These are phyloP conservation scores for Chalciporus sp. DNA, from an alignment of 1,284 basidiomycete genomes.

Conservation along the genomic window DNA sequence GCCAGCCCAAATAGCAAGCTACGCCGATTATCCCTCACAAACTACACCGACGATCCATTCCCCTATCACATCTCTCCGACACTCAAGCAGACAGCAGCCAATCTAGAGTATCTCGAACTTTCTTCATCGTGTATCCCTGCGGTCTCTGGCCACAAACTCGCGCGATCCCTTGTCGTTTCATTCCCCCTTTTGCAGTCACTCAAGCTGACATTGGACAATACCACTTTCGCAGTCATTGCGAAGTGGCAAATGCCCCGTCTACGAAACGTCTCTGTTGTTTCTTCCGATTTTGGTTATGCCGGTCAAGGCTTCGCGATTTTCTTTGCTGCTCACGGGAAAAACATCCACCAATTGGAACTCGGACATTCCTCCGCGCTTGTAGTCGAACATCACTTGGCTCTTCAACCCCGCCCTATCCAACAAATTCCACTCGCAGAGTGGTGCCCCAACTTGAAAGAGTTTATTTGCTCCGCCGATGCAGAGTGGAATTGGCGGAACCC, in stretches of 20 bases:
- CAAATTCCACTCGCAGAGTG: conserved; percentile 56
- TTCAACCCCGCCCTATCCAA: conserved; percentile 39
- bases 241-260: conserved; percentile 61
- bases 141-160: conserved; percentile 37
- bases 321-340: conserved; percentile 63
- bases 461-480: conserved; percentile 73
- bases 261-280: conserved; percentile 63
- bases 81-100: conserved; percentile 49
- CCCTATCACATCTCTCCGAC: conserved; percentile 58
- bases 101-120: conserved; percentile 61
- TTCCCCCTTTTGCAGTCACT: conserved; percentile 64
- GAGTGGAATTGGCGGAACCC: conserved; percentile 79
- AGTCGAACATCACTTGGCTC: conserved; percentile 62
- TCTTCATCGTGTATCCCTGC: conserved; percentile 41
- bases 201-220: conserved; percentile 69
- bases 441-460: conserved; percentile 66
- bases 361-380: conserved; percentile 68
- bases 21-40: conserved; percentile 65
- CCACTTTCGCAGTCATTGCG: conserved; percentile 64
- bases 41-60: conserved; percentile 66
- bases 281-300: conserved; percentile 68
- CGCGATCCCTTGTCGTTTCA: conserved; percentile 38
- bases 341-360: conserved; percentile 65
- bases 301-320: conserved; percentile 63
- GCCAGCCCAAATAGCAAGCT: conserved; percentile 54